Conservation (phyloP, 176 grass and related monocot species). For the Calamus simplicifolius region DNA sequence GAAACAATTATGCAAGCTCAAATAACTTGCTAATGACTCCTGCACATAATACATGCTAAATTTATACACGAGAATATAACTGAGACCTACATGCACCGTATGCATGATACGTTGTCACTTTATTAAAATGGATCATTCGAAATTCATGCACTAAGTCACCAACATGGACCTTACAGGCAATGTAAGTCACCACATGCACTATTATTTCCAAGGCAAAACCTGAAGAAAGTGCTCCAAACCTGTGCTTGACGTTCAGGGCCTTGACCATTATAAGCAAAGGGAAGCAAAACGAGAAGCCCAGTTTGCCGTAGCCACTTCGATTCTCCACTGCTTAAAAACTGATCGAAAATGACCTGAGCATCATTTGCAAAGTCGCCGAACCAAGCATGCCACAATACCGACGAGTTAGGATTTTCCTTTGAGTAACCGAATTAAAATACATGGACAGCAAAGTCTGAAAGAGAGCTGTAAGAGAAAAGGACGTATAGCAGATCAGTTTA, state of each 20-base stretch:
- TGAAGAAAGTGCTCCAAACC: conserved; percentile 7
- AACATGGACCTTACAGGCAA: no score
- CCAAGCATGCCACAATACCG: conserved; percentile 8
- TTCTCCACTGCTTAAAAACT: conserved; percentile 17
- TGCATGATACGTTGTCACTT: no score
- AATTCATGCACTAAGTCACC: no score
- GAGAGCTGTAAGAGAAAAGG: conserved; percentile 5
- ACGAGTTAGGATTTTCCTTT: conserved; percentile 18
- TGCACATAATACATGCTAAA: no score
- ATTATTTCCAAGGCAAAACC: not conserved
- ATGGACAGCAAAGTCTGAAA: conserved; percentile 18
- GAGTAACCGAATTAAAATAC: conserved; percentile 13
- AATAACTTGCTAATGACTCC: no score
- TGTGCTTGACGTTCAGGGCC: conserved; percentile 13
- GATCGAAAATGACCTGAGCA: conserved; percentile 15
- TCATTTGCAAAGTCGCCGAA: conserved; percentile 19
- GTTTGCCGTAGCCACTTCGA: conserved; percentile 20
- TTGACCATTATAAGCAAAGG: conserved; percentile 18
- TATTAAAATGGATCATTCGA: no score
- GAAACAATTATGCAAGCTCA: no score
- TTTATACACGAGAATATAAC: no score
- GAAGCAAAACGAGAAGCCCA: conserved; percentile 12
- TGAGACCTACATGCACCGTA: no score
- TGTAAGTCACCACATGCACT: no score
- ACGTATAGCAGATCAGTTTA: not conserved